Conservation (phyloP, 2,329 filamentous ascomycete genomes). For the Neopestalotiopsis clavispora region DNA sequence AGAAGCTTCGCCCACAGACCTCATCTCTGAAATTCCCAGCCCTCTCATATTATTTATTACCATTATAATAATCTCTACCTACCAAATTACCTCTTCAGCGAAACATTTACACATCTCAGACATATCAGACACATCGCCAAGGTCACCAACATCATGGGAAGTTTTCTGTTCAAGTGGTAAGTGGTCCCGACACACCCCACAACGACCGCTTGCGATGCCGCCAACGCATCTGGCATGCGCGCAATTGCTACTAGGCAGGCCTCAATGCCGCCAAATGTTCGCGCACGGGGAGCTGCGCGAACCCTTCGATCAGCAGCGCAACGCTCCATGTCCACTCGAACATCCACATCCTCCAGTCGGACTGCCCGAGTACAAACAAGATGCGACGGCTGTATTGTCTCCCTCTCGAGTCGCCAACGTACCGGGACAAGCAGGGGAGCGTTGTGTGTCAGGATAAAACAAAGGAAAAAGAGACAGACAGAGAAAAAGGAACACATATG, state of each 20-base stretch:
- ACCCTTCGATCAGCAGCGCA: background rate
- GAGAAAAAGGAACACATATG: background rate
- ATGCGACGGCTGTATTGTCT: background rate
- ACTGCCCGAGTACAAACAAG: background rate
- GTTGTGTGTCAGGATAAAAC: background rate
- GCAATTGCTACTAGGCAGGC: background rate
- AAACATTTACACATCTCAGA: background rate
- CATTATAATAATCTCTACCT: background rate
- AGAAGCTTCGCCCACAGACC: background rate
- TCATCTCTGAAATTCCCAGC: background rate
- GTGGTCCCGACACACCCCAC: conserved; percentile 34
- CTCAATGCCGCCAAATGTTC: background rate
- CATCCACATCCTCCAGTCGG: background rate
- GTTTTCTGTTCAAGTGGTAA: conserved; percentile 74
- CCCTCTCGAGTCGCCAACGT: background rate
- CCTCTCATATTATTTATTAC: background rate
- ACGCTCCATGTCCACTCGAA: background rate
- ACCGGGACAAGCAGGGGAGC: background rate
- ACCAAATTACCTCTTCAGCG: background rate
- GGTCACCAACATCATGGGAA: conserved; percentile 57
- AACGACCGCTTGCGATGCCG: background rate
- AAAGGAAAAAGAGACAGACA: background rate
- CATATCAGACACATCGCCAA: background rate
- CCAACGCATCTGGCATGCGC: background rate
- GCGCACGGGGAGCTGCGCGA: background rate